Evolutionary conservation across 331 rosid species (phyloP), one percentile per base, ranked within the genome.

Genomic region (Prunus yedoensis): DNA sequence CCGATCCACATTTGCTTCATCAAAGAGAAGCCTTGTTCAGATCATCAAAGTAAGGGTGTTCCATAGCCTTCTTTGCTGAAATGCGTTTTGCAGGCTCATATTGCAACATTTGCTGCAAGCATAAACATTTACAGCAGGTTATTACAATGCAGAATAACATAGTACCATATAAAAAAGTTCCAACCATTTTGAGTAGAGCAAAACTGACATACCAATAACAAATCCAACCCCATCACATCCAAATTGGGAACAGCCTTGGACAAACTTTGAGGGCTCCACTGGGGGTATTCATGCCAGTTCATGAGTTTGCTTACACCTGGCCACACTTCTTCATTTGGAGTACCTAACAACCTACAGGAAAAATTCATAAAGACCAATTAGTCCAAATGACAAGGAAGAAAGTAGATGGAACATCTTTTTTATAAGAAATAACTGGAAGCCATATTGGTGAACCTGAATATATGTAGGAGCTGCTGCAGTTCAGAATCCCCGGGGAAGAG

Each of bases 221-320:
- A 85, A 83, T 90, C 89, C 27, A 92, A 62, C 25, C 97, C 99
- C 54, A 77, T 75, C 1, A 72, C 85, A 6, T 89, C 97, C 92
- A 95, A 83, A 72, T 66, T 68, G 46, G 97, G 94, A 77, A 90
- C 97, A 25, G 90, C 91, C 6, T 70, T 85, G 13, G 90, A 62
- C 70, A 92, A 68, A 75, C 78, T 74, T 75, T 89, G 96, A 67
- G 97, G 88, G 59, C 32, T 85, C 99, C 99, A 95, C 63, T 92
- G 99, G 7, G 97, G 97, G 70, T 92, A 95, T 78, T 95, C 99
- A 66, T 95, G 99, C 99, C 99, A 95, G 77, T 95, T 89, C 93
- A 87, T 83, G 5, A 95, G 88, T 45, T 88, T 88, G 81, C 96
- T 95, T 46, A 95, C 97, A 14, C 99, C 99, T 5, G 97, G 99